Conservation (phyloP, 2,329 filamentous ascomycete genomes). For the Penicillium olsonii region DNA sequence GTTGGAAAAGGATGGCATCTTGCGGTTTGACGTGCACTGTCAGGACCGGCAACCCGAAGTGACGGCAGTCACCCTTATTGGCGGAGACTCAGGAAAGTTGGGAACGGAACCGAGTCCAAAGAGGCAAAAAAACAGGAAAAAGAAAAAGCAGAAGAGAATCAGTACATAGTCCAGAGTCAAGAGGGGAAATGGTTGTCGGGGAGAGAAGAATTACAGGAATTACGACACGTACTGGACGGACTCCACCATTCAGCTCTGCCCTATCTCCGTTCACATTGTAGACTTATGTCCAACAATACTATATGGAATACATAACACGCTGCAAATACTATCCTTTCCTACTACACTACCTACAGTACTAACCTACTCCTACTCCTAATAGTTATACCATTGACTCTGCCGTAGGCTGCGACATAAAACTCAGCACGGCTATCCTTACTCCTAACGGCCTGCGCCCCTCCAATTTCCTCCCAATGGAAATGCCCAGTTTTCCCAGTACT, state of each 20-base stretch:
- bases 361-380: no score
- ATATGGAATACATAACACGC: no score
- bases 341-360: no score
- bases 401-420: conserved; percentile 10
- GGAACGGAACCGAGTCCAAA: conserved; percentile 22
- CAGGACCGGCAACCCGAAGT: conserved; percentile 29
- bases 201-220: conserved; percentile 10
- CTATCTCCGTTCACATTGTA: no score
- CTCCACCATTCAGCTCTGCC: neutral
- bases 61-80: conserved; percentile 26
- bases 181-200: conserved; percentile 12
- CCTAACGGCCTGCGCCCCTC: no score
- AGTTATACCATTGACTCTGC: no score
- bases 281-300: no score
- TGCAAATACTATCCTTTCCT: no score
- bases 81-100: conserved; percentile 18
- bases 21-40: conserved; percentile 28
- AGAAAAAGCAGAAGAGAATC: neutral
- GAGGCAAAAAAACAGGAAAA: conserved; percentile 5
- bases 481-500: no score
- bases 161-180: conserved; percentile 1
- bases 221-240: neutral
- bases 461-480: no score
- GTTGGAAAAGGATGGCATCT: conserved; percentile 44
- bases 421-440: neutral